These are phyloP conservation scores for Penicillium roqueforti DNA, from an alignment of 495 filamentous ascomycete species.

Conservation along the genomic window DNA sequence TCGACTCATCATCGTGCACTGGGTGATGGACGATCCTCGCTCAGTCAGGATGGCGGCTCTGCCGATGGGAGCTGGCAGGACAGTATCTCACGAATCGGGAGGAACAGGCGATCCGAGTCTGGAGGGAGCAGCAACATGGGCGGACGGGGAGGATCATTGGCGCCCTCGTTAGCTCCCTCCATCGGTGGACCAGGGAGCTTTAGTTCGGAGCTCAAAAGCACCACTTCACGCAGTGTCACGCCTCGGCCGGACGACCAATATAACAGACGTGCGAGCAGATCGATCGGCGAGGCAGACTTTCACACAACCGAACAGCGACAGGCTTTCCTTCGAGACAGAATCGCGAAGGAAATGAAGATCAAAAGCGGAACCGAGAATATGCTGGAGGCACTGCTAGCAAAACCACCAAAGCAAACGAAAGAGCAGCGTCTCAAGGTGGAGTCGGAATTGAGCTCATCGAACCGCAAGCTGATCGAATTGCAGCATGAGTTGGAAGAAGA, in stretches of 20 bases:
- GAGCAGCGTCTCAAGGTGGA: conserved; percentile 86
- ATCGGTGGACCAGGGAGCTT: conserved; percentile 81
- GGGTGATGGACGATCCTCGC: conserved; percentile 51
- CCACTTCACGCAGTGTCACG: conserved; percentile 62
- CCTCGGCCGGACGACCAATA: conserved; percentile 61
- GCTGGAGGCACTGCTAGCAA: conserved; percentile 87
- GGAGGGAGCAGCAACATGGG: conserved; percentile 58
- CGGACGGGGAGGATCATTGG: conserved; percentile 44
- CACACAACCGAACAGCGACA: conserved; percentile 69
- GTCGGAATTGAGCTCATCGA: conserved; percentile 86
- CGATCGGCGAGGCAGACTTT: conserved; percentile 57
- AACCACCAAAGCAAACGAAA: conserved; percentile 92
- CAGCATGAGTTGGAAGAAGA: conserved; percentile 75
- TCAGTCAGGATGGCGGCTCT: conserved; percentile 53
- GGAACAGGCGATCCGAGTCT: conserved; percentile 53
- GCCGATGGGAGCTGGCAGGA: conserved; percentile 48
- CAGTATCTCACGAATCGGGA: conserved; percentile 33
- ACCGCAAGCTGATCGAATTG: conserved; percentile 79
- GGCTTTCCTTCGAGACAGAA: conserved; percentile 67
- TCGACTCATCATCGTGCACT: conserved; percentile 65
- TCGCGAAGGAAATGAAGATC: conserved; percentile 94
- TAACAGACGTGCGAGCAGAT: conserved; percentile 54
- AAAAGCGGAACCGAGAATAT: conserved; percentile 97
- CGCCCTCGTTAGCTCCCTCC: conserved; percentile 29
- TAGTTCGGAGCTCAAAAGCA: conserved; percentile 80